Base-by-base conservation (phyloP, 2,329 filamentous ascomycete species). In the Chrysosporium queenslandicum region DNA sequence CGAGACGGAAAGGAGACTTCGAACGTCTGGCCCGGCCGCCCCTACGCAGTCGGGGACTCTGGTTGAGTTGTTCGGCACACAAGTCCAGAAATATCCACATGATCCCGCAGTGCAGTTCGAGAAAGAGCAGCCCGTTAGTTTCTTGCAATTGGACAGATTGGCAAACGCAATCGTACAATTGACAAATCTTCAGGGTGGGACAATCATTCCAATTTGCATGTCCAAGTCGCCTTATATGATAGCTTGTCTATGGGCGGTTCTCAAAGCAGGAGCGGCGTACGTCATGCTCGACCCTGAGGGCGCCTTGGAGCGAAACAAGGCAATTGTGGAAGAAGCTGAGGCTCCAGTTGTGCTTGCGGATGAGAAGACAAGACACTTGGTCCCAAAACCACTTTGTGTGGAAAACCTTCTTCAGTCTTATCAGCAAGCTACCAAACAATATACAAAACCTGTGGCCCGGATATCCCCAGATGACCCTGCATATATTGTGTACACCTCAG, bases 381-480 rank as follows among this genome's bases (percentile, higher is more conserved):
- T 60, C 58, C 42, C 30, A 48, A 29, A 52, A 55, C 29, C 45
- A 56, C 21, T 55, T 58, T 18, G 37, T 16, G 21, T 41, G 4
- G 37, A 41, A 4, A 16, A 41, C 12, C 16, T 41, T 16, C 18
- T 41, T 4, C 37, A 41, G 16, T 20, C 2, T 4, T 12, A 41
- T 41, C 4, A 41, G 9, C 21, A 4, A 20, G 18, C 37, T 14
- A n/a, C 3, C 11, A 6, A 11, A 5, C 4, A 3, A 8, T 8
- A 41, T 8, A 41, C 11, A 8, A 16, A 20, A 20, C 95, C 51
- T 84, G 95, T 86, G 89, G 95, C 77, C 90, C 88, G 12, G 94
- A 8, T 41, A 18, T 18, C 12, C 12, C 42, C 42, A 9, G 9
- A 23, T 27, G 46, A 50, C 20, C 4, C 23, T 34, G 27, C 32